These are phyloP conservation scores for Dicorynia guianensis DNA, from an alignment of 306 rosid genomes.

Conservation along the genomic window DNA sequence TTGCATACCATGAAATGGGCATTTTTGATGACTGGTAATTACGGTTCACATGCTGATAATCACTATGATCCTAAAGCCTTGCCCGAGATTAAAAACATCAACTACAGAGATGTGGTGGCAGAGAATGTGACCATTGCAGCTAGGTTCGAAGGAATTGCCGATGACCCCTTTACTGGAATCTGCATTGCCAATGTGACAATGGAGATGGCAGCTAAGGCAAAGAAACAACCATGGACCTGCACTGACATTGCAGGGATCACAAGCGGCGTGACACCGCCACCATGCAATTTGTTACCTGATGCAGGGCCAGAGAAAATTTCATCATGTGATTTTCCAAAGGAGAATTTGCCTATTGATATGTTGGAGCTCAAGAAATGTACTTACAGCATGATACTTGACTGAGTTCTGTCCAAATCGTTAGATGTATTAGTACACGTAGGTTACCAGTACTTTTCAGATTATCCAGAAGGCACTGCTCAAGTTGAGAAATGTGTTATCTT, in stretches of 20 bases:
- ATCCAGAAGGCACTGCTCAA: slow-evolving; percentile 26
- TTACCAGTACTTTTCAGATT: slow-evolving; percentile 15
- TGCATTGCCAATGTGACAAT: slow-evolving; percentile 86
- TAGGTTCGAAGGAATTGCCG: slow-evolving; percentile 73
- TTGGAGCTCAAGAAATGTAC: slow-evolving; percentile 70
- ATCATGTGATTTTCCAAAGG: slow-evolving; percentile 72
- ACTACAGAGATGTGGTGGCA: slow-evolving; percentile 72
- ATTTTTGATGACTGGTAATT: slow-evolving; percentile 85
- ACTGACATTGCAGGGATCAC: slow-evolving; percentile 71
- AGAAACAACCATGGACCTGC: slow-evolving; percentile 89
- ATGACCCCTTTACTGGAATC: slow-evolving; percentile 72
- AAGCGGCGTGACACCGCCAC: slow-evolving; percentile 72
- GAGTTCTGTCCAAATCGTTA: slow-evolving; percentile 22
- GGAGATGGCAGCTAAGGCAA: slow-evolving; percentile 71
- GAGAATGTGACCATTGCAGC: slow-evolving; percentile 85
- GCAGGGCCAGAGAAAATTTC: slow-evolving; percentile 55
- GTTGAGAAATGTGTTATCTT: slow-evolving; percentile 22
- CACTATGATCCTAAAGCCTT: slow-evolving; percentile 76
- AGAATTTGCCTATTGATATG: slow-evolving; percentile 62
- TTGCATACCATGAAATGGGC: slow-evolving; percentile 88
- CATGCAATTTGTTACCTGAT: slow-evolving; percentile 71
- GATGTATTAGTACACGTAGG: slow-evolving; percentile 32
- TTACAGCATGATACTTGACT: slow-evolving; percentile 38
- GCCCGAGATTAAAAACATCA: slow-evolving; percentile 68
- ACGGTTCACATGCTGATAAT: slow-evolving; percentile 77